phyloP scores from a whole-genome alignment of 192 early-diverging fungal species.

The Funneliformis geosporum region DNA sequence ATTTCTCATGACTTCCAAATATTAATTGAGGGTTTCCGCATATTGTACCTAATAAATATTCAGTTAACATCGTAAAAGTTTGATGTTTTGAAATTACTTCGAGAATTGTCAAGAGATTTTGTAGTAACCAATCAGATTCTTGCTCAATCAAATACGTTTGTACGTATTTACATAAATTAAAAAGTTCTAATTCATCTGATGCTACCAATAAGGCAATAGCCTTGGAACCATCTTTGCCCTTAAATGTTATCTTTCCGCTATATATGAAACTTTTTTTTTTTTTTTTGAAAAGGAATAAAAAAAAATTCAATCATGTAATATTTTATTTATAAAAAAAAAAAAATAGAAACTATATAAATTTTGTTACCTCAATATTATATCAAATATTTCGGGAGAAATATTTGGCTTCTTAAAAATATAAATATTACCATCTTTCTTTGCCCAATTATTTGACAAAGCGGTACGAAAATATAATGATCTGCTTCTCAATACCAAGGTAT shows the following conservation, averaged over 20 bases:
- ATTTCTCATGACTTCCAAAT: not conserved
- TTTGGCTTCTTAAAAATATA: not conserved
- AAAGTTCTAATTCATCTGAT: slow-evolving; percentile 3
- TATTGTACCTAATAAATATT: not conserved
- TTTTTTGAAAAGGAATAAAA: too few species aligned
- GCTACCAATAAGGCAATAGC: not conserved
- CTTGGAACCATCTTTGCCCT: not conserved
- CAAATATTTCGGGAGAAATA: not conserved
- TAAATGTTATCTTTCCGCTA: not conserved
- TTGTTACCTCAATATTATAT: not conserved
- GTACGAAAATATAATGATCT: not conserved
- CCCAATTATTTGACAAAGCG: not conserved
- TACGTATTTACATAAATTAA: not conserved
- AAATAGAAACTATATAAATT: too few species aligned
- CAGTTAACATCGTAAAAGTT: not conserved
- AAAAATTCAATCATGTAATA: too few species aligned
- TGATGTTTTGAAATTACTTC: not conserved
- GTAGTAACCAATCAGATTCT: not conserved
- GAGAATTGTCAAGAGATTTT: not conserved
- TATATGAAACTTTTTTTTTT: not conserved
- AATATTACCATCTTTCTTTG: not conserved
- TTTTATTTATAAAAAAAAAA: not conserved
- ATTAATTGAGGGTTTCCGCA: not conserved
- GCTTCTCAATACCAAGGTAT: not conserved
- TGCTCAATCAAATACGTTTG: not conserved